Evolutionary conservation across 129 eudicot genomes (phyloP).

Genomic region (Sambucus nigra): DNA sequence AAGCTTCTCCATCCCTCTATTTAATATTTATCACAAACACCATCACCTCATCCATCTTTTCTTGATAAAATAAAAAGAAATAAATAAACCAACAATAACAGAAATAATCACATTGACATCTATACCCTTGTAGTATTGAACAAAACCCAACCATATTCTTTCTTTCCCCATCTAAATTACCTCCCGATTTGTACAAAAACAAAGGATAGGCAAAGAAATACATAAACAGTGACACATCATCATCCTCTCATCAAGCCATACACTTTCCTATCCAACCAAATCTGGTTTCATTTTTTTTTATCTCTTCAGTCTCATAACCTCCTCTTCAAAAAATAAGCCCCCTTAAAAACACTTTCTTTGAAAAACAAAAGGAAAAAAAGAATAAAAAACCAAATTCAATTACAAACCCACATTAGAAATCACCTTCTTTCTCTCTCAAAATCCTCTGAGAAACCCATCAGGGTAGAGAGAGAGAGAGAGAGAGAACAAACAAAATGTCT

Average conservation of each 20-base stretch:
- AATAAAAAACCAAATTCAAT: conserved; percentile 20
- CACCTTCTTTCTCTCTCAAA: conserved; percentile 17
- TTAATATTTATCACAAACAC: conserved; percentile 37
- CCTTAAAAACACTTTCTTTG: conserved; percentile 27
- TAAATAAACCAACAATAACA: conserved; percentile 1
- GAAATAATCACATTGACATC: conserved; percentile 7
- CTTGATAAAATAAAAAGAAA: not conserved
- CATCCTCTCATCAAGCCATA: conserved; percentile 13
- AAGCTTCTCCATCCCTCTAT: conserved; percentile 48
- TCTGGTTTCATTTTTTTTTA: conserved; percentile 23
- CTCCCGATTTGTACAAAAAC: conserved; percentile 39
- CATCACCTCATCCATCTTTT: conserved; percentile 44
- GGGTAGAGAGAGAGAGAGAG: conserved; percentile 20
- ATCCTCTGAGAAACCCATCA: conserved; percentile 1
- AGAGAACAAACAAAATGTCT: conserved; percentile 45
- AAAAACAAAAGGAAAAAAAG: conserved; percentile 9
- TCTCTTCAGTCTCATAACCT: conserved; percentile 36
- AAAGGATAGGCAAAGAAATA: conserved; percentile 46
- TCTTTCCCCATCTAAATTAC: conserved; percentile 24
- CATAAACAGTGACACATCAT: conserved; percentile 29
- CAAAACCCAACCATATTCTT: conserved; percentile 13
- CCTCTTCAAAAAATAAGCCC: conserved; percentile 18
- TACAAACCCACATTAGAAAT: not conserved
- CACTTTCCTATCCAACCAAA: conserved; percentile 34
- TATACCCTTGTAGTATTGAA: conserved; percentile 7